Base-by-base conservation (phyloP, 2,329 filamentous ascomycete species). In the Tricladium varicosporioides region DNA sequence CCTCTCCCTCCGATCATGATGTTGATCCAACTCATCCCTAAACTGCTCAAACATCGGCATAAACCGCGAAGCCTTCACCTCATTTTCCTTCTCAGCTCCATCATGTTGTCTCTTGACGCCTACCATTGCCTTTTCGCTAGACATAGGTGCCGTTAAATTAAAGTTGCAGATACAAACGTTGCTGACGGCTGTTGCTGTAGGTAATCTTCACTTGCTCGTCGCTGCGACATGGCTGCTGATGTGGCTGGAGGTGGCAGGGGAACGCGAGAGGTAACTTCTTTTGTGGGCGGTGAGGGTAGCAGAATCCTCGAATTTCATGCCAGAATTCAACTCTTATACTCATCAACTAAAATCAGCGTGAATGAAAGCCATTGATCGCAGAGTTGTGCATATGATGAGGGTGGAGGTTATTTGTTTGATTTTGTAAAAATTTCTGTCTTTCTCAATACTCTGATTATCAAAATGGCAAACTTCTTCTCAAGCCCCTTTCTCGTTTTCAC, bases 1-100 rank as follows among this genome's bases (percentile, higher is more conserved):
- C 53, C 88, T 84, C 76, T 97, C 92, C 56, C 92, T 83, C 14
- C 94, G 87, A 74, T 97, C 94, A 73, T 99, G 91, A 71, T 97
- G 93, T 74, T 94, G 85, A 69, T 99, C 94, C 27, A 99, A 80
- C 74, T 97, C 92, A 67, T 88, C 81, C 51, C 92, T 87, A 72
- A 97, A 96, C 7, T 73, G 76, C 72, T 91, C 88, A 71, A 99
- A 99, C 81, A 97, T 92, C 63, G 86, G 74, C 60, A 85, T 84
- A 69, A 84, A 86, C 13, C 74, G 75, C 40, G 67, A 69, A 16
- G 44, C 36, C 10, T 49, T 71, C 70, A 50, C 53, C 13, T 61
- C 64, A 7, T 55, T 49, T 44, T 65, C 58, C 53, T 64, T 64
- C 60, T 74, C 69, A 58, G 79, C 80, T 57, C 81, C 82, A 54